Evolutionary conservation across 441 rosid species (phyloP).

Genomic region (Kokia cookei): DNA sequence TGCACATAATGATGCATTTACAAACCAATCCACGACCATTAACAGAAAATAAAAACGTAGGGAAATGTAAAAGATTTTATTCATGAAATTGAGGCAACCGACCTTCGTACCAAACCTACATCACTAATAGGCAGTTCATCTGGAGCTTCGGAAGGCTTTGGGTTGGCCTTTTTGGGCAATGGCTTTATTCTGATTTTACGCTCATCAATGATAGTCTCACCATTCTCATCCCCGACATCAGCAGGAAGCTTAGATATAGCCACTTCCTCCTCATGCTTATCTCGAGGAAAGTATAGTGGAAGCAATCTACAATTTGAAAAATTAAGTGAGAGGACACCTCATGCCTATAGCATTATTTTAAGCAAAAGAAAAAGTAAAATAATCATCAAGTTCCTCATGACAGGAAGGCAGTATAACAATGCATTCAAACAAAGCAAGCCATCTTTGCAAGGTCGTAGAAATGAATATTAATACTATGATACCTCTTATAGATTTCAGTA

Average conservation of each 20-base stretch:
- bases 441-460: slow-evolving; percentile 3
- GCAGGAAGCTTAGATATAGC: slow-evolving; percentile 94
- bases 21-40: background rate
- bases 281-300: slow-evolving; percentile 98
- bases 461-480: slow-evolving; percentile 2
- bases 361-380: background rate
- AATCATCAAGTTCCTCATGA: background rate
- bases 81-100: slow-evolving; percentile 17
- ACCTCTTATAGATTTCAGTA: slow-evolving; percentile 91
- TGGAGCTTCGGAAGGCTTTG: slow-evolving; percentile 61
- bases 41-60: background rate
- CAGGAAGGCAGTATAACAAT: background rate
- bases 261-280: slow-evolving; percentile 89
- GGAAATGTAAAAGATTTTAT: background rate
- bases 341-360: background rate
- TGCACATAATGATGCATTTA: background rate
- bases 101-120: slow-evolving; percentile 92
- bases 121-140: slow-evolving; percentile 72
- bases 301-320: slow-evolving; percentile 59
- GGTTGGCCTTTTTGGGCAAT: slow-evolving; percentile 61
- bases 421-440: background rate
- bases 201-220: slow-evolving; percentile 95
- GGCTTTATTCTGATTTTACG: slow-evolving; percentile 96
- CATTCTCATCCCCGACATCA: slow-evolving; percentile 99
- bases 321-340: slow-evolving; percentile 12